phyloP scores from a whole-genome alignment of 1,284 basidiomycete genomes.

The Pterula multifida region DNA sequence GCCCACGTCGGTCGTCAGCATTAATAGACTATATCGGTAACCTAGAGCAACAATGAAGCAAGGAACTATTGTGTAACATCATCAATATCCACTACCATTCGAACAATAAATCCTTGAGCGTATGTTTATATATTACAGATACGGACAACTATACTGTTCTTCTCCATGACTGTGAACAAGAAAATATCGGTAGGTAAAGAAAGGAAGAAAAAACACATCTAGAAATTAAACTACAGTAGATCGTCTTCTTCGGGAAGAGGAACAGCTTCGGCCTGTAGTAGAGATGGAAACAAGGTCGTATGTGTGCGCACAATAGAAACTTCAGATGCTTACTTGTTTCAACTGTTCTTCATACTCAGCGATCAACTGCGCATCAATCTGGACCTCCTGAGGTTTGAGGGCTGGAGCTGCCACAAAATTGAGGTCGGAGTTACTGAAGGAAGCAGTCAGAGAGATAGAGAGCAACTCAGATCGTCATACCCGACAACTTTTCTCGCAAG shows the following conservation, averaged over 20 bases:
- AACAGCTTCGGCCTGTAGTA: conserved; percentile 58
- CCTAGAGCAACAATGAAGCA: too few relatives aligned
- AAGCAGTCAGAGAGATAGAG: background rate
- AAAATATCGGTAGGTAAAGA: conserved; percentile 1
- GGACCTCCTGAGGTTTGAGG: conserved; percentile 88
- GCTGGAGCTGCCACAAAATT: conserved; percentile 97
- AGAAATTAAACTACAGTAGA: conserved; percentile 27
- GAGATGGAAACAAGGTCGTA: too few relatives aligned
- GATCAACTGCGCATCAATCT: conserved; percentile 77
- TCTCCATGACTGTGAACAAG: background rate
- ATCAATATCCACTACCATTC: too few relatives aligned
- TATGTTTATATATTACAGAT: background rate
- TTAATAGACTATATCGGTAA: too few relatives aligned
- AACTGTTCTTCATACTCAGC: conserved; percentile 78
- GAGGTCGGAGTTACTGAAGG: conserved; percentile 65
- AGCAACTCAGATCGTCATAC: conserved; percentile 23
- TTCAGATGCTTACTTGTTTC: conserved; percentile 34
- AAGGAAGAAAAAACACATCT: background rate
- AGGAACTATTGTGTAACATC: too few relatives aligned
- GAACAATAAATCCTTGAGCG: background rate
- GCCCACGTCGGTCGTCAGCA: too few relatives aligned
- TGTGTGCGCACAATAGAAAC: too few relatives aligned
- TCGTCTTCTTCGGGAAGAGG: conserved; percentile 76
- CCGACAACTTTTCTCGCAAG: conserved; percentile 96
- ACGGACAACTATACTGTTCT: background rate